These are phyloP conservation scores for Apiospora hydei DNA, from an alignment of 2,329 filamentous ascomycete genomes.

Conservation along the genomic window DNA sequence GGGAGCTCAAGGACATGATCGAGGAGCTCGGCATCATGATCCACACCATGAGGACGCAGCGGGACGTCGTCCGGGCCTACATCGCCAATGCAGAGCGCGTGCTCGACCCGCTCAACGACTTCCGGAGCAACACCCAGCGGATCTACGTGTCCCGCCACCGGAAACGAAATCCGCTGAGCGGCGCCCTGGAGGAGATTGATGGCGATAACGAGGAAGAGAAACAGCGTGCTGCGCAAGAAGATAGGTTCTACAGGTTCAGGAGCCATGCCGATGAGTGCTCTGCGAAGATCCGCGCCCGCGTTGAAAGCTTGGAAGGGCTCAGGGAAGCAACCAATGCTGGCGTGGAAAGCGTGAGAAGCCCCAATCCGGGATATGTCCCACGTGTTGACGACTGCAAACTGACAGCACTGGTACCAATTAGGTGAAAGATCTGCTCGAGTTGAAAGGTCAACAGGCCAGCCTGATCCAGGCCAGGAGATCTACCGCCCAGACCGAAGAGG, in stretches of 20 bases:
- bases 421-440: conserved; percentile 48
- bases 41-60: conserved; percentile 46
- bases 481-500: conserved; percentile 47
- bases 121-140: no score
- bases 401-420: conserved; percentile 25
- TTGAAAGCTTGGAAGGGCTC: background rate
- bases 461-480: conserved; percentile 53
- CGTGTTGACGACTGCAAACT: no score
- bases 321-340: no score
- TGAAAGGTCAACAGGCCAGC: conserved; percentile 56
- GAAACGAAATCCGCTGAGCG: no score
- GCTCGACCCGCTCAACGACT: conserved; percentile 27
- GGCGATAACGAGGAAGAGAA: background rate
- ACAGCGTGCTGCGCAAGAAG: background rate
- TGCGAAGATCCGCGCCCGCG: background rate
- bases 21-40: conserved; percentile 57
- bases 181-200: no score
- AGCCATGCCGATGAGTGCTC: background rate
- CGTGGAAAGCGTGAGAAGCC: no score
- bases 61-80: conserved; percentile 41
- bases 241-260: background rate
- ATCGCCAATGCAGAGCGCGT: conserved; percentile 36
- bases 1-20: conserved; percentile 54
- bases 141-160: no score
- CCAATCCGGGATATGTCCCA: no score